These are phyloP conservation scores for Moricandia arvensis DNA, from an alignment of 345 rosid species.

Conservation along the genomic window DNA sequence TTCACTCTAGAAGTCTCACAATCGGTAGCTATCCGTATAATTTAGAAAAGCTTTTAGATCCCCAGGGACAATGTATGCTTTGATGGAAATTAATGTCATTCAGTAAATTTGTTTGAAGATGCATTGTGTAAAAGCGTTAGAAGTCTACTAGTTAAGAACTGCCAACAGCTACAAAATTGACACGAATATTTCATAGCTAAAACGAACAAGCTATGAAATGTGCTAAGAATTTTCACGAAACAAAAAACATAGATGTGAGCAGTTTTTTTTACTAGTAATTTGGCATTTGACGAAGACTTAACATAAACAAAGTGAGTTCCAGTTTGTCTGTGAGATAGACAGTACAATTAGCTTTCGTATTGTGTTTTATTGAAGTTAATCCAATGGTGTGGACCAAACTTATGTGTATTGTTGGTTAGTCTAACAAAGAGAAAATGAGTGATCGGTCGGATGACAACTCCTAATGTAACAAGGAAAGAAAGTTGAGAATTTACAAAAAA, in stretches of 20 bases:
- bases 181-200: too few species aligned
- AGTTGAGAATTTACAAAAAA: neutral
- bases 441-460: neutral
- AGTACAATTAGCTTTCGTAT: neutral
- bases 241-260: too few species aligned
- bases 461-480: neutral
- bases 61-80: conserved; percentile 33
- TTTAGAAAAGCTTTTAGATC: conserved; percentile 30
- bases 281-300: neutral
- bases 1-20: too few species aligned
- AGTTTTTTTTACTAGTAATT: neutral
- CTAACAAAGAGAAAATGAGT: neutral
- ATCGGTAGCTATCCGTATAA: too few species aligned
- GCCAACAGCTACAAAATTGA: too few species aligned
- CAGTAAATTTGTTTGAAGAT: conserved; percentile 7
- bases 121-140: neutral
- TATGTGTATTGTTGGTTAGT: neutral
- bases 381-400: neutral
- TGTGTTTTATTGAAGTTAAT: neutral
- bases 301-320: neutral
- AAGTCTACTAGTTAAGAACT: neutral
- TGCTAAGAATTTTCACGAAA: too few species aligned
- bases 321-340: neutral
- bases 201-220: too few species aligned
- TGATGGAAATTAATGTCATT: conserved; percentile 25